These are phyloP conservation scores for Rhodotorula kratochvilovae DNA, from an alignment of 768 basidiomycete species.

Conservation along the genomic window DNA sequence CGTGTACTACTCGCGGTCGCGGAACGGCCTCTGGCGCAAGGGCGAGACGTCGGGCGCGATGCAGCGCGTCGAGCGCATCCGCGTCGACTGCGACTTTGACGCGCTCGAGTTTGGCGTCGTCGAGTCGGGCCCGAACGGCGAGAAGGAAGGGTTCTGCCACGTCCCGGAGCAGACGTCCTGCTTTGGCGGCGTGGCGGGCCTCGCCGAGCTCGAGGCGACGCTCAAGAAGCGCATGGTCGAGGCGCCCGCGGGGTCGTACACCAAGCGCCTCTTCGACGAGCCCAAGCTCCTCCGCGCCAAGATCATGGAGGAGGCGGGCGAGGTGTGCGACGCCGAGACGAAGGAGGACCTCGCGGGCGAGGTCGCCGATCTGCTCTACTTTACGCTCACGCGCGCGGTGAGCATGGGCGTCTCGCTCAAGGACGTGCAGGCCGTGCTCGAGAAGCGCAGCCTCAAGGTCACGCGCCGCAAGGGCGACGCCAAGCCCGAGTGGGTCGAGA, in stretches of 20 bases:
- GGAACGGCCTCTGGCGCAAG: conserved; percentile 93
- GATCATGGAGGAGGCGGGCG: conserved; percentile 97
- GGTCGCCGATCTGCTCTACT: conserved; percentile 91
- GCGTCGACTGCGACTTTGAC: conserved; percentile 86
- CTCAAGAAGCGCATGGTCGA: conserved; percentile 64
- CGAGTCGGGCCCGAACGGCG: conserved; percentile 48
- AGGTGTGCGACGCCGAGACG: conserved; percentile 70
- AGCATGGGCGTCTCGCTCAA: conserved; percentile 72
- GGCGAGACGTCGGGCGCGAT: conserved; percentile 93
- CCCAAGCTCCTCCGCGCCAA: conserved; percentile 77
- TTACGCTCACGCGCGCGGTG: conserved; percentile 77
- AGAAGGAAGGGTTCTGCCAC: conserved; percentile 40
- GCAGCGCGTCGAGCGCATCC: conserved; percentile 77
- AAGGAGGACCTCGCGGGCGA: conserved; percentile 86
- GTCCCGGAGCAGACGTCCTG: conserved; percentile 77
- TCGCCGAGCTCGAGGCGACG: conserved; percentile 74
- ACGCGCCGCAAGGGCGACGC: conserved; percentile 85
- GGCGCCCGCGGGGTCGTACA: conserved; percentile 89
- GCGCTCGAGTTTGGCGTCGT: conserved; percentile 83
- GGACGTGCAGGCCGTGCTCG: conserved; percentile 78
- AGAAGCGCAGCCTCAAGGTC: conserved; percentile 78
- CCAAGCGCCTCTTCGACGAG: conserved; percentile 76
- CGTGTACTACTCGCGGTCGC: conserved; percentile 84
- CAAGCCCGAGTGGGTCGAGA: conserved; percentile 61
- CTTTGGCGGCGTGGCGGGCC: conserved; percentile 75